Evolutionary conservation across 2,329 filamentous ascomycete species (phyloP).

Genomic region (Parasarocladium wereldwijsianum): DNA sequence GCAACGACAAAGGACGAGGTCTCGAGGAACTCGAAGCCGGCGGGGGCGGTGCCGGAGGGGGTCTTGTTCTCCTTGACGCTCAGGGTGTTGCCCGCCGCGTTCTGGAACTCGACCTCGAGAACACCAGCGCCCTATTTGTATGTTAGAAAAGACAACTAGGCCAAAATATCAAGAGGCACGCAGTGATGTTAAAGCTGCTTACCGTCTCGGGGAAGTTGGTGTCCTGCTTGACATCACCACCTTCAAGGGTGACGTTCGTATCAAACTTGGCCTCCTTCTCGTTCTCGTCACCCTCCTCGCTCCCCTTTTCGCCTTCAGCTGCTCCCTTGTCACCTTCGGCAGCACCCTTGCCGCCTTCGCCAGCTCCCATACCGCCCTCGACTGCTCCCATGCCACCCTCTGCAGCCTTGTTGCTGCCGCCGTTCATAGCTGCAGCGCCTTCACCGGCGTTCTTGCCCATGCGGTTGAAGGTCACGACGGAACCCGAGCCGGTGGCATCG

Average conservation of each 20-base stretch:
- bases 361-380: not conserved
- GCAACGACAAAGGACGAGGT: conserved; percentile 19
- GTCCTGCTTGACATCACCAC: conserved; percentile 18
- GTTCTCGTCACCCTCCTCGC: conserved; percentile 12
- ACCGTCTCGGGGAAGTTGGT: conserved; percentile 18
- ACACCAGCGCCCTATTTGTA: conserved; percentile 13
- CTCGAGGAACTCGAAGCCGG: conserved; percentile 22
- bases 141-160: not conserved
- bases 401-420: not conserved
- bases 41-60: conserved; percentile 16
- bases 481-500: too few species aligned
- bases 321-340: conserved; percentile 2
- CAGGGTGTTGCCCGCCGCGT: conserved; percentile 16
- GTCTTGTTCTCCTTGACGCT: conserved; percentile 21
- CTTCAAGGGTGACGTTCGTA: conserved; percentile 13
- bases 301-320: conserved; percentile 5
- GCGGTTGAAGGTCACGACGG: too few species aligned
- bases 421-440: not conserved
- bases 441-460: too few species aligned
- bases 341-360: conserved; percentile 1
- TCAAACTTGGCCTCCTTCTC: conserved; percentile 16
- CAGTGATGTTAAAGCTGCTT: too few species aligned
- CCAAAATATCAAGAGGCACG: too few species aligned
- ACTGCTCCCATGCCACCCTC: conserved; percentile 4
- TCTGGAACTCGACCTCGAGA: conserved; percentile 25